Evolutionary conservation across 352 stramenopile species (phyloP).

Genomic region (Phytophthora fragariae): DNA sequence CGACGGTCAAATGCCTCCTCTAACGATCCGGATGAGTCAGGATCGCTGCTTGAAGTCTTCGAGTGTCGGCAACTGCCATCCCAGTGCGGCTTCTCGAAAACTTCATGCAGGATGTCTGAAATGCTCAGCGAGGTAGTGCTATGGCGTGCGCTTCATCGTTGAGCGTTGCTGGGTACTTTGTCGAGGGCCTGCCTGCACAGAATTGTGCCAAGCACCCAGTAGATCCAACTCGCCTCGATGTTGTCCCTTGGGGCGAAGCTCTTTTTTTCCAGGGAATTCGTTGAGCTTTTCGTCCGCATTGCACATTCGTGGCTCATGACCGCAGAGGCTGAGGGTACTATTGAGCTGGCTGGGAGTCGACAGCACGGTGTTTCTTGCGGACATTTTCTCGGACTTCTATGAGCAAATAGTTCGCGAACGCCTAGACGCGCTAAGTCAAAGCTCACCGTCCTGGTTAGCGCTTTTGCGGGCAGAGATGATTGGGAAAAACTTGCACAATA

Average conservation of each 20-base stretch:
- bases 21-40: slow-evolving; percentile 31
- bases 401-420: slow-evolving; percentile 50
- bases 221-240: slow-evolving; percentile 33
- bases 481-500: slow-evolving; percentile 45
- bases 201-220: slow-evolving; percentile 31
- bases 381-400: slow-evolving; percentile 54
- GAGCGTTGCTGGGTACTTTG: slow-evolving; percentile 19
- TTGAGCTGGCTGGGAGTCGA: slow-evolving; percentile 18
- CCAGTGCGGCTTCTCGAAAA: slow-evolving; percentile 54
- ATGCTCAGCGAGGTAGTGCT: slow-evolving; percentile 44
- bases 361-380: slow-evolving; percentile 35
- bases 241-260: slow-evolving; percentile 49
- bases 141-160: slow-evolving; percentile 23
- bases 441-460: slow-evolving; percentile 31
- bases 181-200: slow-evolving; percentile 27
- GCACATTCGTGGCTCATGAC: slow-evolving; percentile 40
- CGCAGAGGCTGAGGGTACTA: slow-evolving; percentile 15
- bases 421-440: slow-evolving; percentile 28
- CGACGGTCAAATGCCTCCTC: slow-evolving; percentile 10
- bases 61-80: slow-evolving; percentile 59
- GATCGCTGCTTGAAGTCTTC: slow-evolving; percentile 53
- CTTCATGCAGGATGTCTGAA: slow-evolving; percentile 46
- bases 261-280: slow-evolving; percentile 71
- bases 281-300: slow-evolving; percentile 71
- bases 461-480: slow-evolving; percentile 43